Conservation (phyloP, 192 early-diverging fungal genomes). For the Backusella psychrophila region DNA sequence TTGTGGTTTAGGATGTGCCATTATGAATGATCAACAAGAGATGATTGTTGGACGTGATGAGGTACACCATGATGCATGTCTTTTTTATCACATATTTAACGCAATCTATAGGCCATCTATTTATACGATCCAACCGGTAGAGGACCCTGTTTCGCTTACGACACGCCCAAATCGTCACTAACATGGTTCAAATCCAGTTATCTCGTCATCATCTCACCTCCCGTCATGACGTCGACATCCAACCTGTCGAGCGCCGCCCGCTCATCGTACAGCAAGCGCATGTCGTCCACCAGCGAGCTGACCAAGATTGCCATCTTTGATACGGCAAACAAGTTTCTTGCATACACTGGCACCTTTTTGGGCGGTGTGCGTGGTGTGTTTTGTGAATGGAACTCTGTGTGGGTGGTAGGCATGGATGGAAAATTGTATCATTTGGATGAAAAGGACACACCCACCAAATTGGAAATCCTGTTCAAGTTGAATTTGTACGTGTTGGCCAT, state of each 20-base stretch:
- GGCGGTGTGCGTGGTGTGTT: constrained; percentile 70
- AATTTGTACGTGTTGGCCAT: constrained; percentile 86
- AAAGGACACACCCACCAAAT: constrained; percentile 81
- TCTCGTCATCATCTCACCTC: constrained; percentile 67
- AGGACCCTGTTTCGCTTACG: constrained; percentile 90
- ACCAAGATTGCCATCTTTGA: constrained; percentile 82
- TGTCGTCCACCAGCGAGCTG: constrained; percentile 35
- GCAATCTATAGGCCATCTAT: constrained; percentile 80
- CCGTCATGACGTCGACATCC: constrained; percentile 36
- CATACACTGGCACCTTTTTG: constrained; percentile 77
- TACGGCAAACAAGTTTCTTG: constrained; percentile 88
- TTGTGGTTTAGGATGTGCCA: constrained; percentile 70
- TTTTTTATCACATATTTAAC: no score
- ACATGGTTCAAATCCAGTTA: constrained; percentile 70
- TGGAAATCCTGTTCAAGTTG: constrained; percentile 86
- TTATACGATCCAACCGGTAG: constrained; percentile 91
- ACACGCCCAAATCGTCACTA: constrained; percentile 68
- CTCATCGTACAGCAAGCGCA: constrained; percentile 1
- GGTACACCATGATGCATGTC: constrained; percentile 16
- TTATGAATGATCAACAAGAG: constrained; percentile 72
- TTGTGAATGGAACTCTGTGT: constrained; percentile 88
- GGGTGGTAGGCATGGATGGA: constrained; percentile 75
- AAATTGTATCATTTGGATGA: constrained; percentile 85
- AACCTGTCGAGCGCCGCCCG: constrained; percentile 33
- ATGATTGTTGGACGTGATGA: constrained; percentile 88